Evolutionary conservation across 2,329 filamentous ascomycete genomes (phyloP).

Genomic region (Dothideomycetes sp.): DNA sequence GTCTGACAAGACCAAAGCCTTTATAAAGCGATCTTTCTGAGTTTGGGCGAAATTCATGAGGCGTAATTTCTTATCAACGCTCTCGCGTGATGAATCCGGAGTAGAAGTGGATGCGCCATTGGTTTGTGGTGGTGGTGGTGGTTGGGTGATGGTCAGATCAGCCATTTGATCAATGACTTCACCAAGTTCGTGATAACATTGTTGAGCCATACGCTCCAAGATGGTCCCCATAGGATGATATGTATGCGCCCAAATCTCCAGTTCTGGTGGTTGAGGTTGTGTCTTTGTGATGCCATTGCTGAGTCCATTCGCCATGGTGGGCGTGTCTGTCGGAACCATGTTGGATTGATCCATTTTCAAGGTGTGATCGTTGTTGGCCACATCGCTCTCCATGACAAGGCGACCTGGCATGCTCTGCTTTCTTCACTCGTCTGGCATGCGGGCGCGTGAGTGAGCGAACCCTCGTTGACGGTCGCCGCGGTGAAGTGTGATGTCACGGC

Average conservation of each 20-base stretch:
- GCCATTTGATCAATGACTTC: constrained; percentile 63
- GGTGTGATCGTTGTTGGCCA: constrained; percentile 27
- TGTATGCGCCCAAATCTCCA: constrained; percentile 59
- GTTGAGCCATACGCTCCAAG: constrained; percentile 70
- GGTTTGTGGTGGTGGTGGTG: constrained; percentile 30
- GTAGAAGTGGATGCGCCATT: constrained; percentile 32
- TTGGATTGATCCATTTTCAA: constrained; percentile 21
- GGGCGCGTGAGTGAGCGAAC: constrained; percentile 1
- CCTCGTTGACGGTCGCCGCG: background rate
- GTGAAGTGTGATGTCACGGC: constrained; percentile 7
- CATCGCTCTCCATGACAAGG: constrained; percentile 39
- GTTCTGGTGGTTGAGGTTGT: constrained; percentile 35
- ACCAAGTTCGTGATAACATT: constrained; percentile 68
- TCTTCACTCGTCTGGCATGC: constrained; percentile 17
- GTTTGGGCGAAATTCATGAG: constrained; percentile 71
- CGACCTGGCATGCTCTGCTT: constrained; percentile 38
- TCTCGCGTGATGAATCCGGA: constrained; percentile 55
- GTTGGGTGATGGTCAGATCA: constrained; percentile 34
- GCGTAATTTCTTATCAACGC: constrained; percentile 64
- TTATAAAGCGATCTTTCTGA: constrained; percentile 81
- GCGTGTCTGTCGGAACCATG: constrained; percentile 19
- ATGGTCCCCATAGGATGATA: constrained; percentile 70
- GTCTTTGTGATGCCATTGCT: constrained; percentile 12
- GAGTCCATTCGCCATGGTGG: constrained; percentile 4
- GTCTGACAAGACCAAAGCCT: constrained; percentile 79